phyloP scores from a whole-genome alignment of 768 basidiomycete species.

The Daedaleopsis sinensis region DNA sequence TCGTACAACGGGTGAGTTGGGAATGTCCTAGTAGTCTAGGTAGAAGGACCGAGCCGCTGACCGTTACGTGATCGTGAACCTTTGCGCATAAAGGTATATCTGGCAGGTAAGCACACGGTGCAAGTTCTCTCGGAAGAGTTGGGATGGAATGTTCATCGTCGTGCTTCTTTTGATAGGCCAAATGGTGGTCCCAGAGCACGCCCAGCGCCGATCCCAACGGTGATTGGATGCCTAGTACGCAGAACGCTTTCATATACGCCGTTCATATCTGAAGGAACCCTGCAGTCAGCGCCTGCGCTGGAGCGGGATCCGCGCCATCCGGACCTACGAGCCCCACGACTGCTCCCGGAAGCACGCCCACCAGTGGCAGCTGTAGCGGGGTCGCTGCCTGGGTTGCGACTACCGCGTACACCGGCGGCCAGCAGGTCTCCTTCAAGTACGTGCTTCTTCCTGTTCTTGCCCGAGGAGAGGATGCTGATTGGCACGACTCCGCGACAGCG shows the following conservation, averaged over 20 bases:
- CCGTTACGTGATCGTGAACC: constrained; percentile 10
- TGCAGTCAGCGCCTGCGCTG: constrained; percentile 57
- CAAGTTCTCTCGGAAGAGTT: background rate
- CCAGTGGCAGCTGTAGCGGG: constrained; percentile 46
- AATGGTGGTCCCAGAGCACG: constrained; percentile 55
- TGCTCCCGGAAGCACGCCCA: constrained; percentile 19
- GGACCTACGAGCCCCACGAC: constrained; percentile 18
- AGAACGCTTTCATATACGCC: background rate
- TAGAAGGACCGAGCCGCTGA: background rate
- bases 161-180: constrained; percentile 46
- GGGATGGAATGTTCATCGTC: background rate
- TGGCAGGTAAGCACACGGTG: constrained; percentile 51
- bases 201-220: constrained; percentile 51
- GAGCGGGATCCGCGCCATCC: constrained; percentile 36
- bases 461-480: constrained; percentile 1
- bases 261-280: background rate
- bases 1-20: constrained; percentile 54
- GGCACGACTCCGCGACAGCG: constrained; percentile 31
- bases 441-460: constrained; percentile 17
- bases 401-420: constrained; percentile 52
- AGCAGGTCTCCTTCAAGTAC: constrained; percentile 54
- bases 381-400: constrained; percentile 54
- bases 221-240: constrained; percentile 70
- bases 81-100: constrained; percentile 48
- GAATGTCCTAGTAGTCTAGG: constrained; percentile 18